phyloP scores from a whole-genome alignment of 2,329 filamentous ascomycete genomes.

The Teratosphaeria gauchensis region DNA sequence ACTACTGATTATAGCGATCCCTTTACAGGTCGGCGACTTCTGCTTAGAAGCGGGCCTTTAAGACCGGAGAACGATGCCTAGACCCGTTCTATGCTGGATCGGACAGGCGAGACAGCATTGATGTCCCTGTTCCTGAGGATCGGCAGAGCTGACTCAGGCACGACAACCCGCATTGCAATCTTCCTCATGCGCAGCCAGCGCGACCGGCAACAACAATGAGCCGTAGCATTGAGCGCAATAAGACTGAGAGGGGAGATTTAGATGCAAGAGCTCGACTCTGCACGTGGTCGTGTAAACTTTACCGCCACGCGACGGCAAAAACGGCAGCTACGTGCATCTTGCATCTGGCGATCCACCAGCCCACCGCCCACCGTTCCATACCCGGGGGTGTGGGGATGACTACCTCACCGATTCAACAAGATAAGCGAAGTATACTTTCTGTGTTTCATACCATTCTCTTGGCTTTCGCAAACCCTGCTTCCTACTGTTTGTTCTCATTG shows the following conservation, averaged over 20 bases:
- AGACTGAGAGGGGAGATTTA: neutral
- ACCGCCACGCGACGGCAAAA: neutral
- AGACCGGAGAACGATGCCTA: too few species aligned
- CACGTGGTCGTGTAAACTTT: neutral
- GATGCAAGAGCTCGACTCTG: neutral
- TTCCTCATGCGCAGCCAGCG: too few species aligned
- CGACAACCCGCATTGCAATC: too few species aligned
- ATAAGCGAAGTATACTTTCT: neutral
- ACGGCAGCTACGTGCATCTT: neutral
- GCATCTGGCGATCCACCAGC: neutral
- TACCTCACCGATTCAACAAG: neutral
- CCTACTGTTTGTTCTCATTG: neutral
- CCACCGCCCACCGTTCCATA: too few species aligned
- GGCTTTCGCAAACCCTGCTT: neutral
- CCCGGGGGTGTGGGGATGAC: neutral
- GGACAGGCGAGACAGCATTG: neutral
- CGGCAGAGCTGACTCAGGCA: neutral
- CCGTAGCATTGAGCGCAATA: neutral
- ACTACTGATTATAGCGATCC: neutral
- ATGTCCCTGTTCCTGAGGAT: neutral
- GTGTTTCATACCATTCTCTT: neutral
- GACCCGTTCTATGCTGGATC: neutral
- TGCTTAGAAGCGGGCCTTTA: neutral
- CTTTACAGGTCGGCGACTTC: neutral
- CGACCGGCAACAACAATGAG: neutral